Percentiles rank a stretch among this genome's conserved stretches.
Conservation (phyloP, 176 grass and related monocot species). For the Juncus inflexus region DNA sequence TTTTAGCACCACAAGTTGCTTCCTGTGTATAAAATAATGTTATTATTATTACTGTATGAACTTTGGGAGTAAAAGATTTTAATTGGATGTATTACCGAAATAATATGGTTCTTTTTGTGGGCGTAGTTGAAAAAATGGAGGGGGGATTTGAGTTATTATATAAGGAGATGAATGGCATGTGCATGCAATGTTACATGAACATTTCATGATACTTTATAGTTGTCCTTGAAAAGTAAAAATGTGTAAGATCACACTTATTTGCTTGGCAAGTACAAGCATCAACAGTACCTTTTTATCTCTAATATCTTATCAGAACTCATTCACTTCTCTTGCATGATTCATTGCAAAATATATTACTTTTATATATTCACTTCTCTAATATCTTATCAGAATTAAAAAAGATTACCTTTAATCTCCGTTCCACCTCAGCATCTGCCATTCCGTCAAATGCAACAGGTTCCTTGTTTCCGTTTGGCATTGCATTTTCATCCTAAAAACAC, state of each 20-base stretch:
- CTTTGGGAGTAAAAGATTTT: too few relatives aligned
- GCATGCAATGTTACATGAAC: background rate
- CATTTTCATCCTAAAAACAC: slow-evolving; percentile 57
- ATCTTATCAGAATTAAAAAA: slow-evolving; percentile 13
- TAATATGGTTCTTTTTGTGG: too few relatives aligned
- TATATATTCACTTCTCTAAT: too few relatives aligned
- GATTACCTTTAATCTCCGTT: slow-evolving; percentile 81
- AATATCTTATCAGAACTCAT: too few relatives aligned
- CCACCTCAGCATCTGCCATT: slow-evolving; percentile 73
- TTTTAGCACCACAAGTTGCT: slow-evolving; percentile 46
- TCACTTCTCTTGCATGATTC: slow-evolving; percentile 9
- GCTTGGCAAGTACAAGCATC: too few relatives aligned
- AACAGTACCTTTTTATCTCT: too few relatives aligned
- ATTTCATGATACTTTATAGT: too few relatives aligned
- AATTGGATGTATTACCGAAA: too few relatives aligned
- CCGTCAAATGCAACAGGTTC: slow-evolving; percentile 62
- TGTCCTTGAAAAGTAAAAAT: too few relatives aligned
- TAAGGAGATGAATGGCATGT: slow-evolving; percentile 21
- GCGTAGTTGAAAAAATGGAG: too few relatives aligned
- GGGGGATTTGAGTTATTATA: too few relatives aligned
- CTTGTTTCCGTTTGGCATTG: slow-evolving; percentile 45
- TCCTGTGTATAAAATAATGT: slow-evolving; percentile 47
- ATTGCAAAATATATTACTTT: slow-evolving; percentile 6
- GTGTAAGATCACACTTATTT: too few relatives aligned
- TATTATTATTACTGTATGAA: slow-evolving; percentile 1